Evolutionary conservation across 768 basidiomycete species (phyloP), one percentile per base, ranked within the genome.

Genomic region (Kwoniella dejecticola): DNA sequence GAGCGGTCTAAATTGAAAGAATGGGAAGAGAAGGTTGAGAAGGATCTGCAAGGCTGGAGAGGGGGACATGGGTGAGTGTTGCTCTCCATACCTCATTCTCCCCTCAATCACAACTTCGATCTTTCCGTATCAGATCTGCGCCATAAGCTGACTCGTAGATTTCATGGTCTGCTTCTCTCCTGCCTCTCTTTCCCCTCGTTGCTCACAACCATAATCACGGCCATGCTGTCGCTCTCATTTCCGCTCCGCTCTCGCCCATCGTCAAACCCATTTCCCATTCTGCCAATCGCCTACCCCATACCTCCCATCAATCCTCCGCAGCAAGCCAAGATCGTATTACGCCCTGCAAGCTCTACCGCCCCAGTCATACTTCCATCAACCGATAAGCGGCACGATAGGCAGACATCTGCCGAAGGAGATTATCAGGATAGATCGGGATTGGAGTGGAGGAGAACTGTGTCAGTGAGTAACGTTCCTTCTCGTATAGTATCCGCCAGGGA

Each of bases 321-420:
- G 60, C 15, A 48, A 60, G 1, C 70, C 75, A 3, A 59, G 67
- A 27, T 79, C 79, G 3, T 61, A 68, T 0, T 79, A 80, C 47
- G 52, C 71, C 1, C 38, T 64, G 0, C 66, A 66, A 11, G 72
- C 76, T 12, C 15, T 73, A 5, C 79, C 77, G 4, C 36, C 55
- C 3, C 42, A 64, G 2, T 50, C 64, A 24, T 71, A 76, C 49
- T 96, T 85, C 75, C 90, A 90, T 2, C 90, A 88, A 0, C 80
- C 83, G 1, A 91, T 91, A 8, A 80, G 88, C 5, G 95, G 95
- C 1, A 87, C 88, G 52, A 88, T 98, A 59, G 94, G 93, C 2
- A 80, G 88, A 23, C 90, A 96, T 75, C 87, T 90, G 68, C 94
- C 95, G 15, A 86, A 94, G 54, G 95, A 97, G 81, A 85, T 99